These are phyloP conservation scores for Talinum fruticosum DNA, from an alignment of 148 eudicot genomes.

Conservation along the genomic window DNA sequence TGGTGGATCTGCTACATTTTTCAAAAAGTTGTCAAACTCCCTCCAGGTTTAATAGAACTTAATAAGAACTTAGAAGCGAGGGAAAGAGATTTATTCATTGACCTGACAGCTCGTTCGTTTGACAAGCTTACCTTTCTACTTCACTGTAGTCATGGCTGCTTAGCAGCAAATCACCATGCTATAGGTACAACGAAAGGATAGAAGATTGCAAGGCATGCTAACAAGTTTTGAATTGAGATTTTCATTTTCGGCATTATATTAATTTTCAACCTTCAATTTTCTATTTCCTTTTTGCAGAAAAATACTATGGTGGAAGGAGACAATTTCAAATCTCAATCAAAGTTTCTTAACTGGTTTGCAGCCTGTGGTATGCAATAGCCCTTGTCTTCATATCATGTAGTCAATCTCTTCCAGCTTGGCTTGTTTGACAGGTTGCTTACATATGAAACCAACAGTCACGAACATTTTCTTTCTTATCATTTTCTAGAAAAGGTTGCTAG, in stretches of 20 bases:
- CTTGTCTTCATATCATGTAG: constrained; percentile 1
- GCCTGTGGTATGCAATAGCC: constrained; percentile 20
- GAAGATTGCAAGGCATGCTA: not conserved
- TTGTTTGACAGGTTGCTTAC: constrained; percentile 7
- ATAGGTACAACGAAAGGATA: constrained; percentile 10
- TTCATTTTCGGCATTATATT: not conserved
- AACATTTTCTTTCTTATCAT: constrained; percentile 4
- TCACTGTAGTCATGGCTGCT: not conserved
- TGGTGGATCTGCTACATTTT: not conserved
- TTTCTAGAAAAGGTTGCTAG: constrained; percentile 13
- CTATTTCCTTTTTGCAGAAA: constrained; percentile 14
- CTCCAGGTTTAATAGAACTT: not conserved
- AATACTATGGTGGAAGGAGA: constrained; percentile 9
- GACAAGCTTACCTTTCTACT: not conserved
- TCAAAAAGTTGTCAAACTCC: not conserved
- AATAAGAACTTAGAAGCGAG: not conserved
- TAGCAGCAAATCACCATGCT: not conserved
- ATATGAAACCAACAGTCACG: not conserved
- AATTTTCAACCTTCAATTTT: not conserved
- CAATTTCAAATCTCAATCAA: constrained; percentile 18
- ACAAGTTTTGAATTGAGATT: not conserved
- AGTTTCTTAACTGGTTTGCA: constrained; percentile 11
- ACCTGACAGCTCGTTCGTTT: not conserved
- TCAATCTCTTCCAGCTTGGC: not conserved
- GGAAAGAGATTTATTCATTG: not conserved